Evolutionary conservation across 306 rosid genomes (phyloP).

Genomic region (Trifolium pratense): DNA sequence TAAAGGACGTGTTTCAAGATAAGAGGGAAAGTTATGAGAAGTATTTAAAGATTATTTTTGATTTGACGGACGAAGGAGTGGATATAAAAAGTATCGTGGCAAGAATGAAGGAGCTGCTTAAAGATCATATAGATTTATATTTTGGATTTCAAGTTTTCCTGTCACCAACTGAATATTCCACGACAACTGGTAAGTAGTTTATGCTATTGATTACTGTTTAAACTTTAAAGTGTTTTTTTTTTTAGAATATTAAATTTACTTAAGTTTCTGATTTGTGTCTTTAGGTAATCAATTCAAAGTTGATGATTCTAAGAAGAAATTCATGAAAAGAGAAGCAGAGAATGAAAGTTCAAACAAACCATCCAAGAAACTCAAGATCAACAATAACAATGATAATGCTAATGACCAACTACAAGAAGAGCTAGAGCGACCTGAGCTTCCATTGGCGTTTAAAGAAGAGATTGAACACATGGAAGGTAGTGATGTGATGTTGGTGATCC

Average conservation of each 20-base stretch:
- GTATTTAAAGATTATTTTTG: too few relatives aligned
- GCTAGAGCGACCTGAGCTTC: not conserved
- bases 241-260: too few relatives aligned
- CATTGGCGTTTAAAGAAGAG: not conserved
- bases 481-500: slow-evolving; percentile 5
- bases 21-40: too few relatives aligned
- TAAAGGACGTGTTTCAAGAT: slow-evolving; percentile 63
- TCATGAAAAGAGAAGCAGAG: not conserved
- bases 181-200: too few relatives aligned
- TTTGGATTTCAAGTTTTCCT: not conserved
- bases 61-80: too few relatives aligned
- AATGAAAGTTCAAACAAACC: not conserved
- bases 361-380: not conserved
- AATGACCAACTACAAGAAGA: not conserved
- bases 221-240: too few relatives aligned
- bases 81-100: too few relatives aligned
- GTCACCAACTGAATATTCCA: not conserved
- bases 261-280: too few relatives aligned
- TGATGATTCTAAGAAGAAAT: not conserved
- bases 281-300: too few relatives aligned
- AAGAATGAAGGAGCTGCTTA: not conserved
- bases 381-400: not conserved
- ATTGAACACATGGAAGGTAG: not conserved
- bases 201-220: too few relatives aligned
- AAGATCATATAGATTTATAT: too few relatives aligned